Percentiles rank a stretch among this genome's conserved stretches.
phyloP scores from a whole-genome alignment of 1,284 basidiomycete genomes.

The Waitea zeae region DNA sequence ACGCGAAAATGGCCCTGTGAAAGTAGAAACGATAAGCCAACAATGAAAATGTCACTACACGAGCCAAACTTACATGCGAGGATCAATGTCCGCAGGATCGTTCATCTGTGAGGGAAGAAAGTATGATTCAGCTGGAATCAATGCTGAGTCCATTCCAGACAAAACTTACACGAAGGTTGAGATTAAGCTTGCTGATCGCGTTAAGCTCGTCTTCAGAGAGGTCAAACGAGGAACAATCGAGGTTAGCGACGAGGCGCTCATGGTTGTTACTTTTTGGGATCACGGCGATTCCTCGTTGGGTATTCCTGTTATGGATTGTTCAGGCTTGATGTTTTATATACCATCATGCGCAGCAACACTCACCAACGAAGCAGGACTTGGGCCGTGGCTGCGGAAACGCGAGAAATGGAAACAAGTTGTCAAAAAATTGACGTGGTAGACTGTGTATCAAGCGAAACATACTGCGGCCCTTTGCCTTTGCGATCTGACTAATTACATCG shows the following conservation, averaged over 20 bases:
- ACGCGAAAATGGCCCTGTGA: too few species aligned
- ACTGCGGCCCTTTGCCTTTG: constrained; percentile 34
- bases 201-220: constrained; percentile 31
- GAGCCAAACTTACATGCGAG: constrained; percentile 51
- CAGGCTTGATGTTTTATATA: not conserved
- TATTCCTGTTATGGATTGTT: constrained; percentile 33
- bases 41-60: too few species aligned
- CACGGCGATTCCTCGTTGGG: constrained; percentile 59
- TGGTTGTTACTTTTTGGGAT: constrained; percentile 58
- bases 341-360: not conserved
- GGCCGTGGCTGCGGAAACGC: constrained; percentile 26
- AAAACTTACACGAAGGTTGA: constrained; percentile 34
- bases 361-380: constrained; percentile 55
- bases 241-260: constrained; percentile 39
- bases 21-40: not conserved
- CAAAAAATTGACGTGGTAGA: constrained; percentile 5
- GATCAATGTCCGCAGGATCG: constrained; percentile 48
- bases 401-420: constrained; percentile 12
- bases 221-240: constrained; percentile 37
- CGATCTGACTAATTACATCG: constrained; percentile 26
- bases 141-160: constrained; percentile 1
- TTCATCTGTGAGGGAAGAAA: constrained; percentile 57
- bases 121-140: too few species aligned
- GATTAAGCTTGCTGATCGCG: constrained; percentile 41
- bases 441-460: not conserved